phyloP scores from a whole-genome alignment of 345 rosid species.

The Anacardium occidentale region DNA sequence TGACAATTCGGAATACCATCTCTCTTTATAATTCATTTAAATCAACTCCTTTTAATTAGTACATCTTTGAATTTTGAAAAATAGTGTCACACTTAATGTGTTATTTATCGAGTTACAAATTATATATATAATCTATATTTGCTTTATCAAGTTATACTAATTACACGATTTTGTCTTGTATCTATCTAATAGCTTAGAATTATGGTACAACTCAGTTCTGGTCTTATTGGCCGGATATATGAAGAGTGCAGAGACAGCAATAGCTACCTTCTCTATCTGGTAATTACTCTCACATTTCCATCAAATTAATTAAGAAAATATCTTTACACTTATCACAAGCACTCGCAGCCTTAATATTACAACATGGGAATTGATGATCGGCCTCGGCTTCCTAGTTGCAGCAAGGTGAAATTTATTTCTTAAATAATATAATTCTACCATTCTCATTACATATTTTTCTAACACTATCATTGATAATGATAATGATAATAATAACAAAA shows the following conservation, averaged over 20 bases:
- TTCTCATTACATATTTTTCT: not conserved
- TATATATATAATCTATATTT: not conserved
- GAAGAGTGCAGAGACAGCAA: slow-evolving; percentile 25
- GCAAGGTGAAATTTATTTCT: slow-evolving; percentile 12
- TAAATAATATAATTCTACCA: not conserved
- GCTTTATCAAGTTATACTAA: not conserved
- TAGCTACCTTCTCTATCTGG: slow-evolving; percentile 34
- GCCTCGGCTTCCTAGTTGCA: slow-evolving; percentile 31
- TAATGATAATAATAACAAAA: too few species aligned
- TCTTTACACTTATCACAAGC: not conserved
- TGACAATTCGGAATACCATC: too few species aligned
- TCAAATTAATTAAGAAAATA: too few species aligned
- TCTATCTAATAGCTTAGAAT: slow-evolving; percentile 23
- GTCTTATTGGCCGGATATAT: slow-evolving; percentile 33
- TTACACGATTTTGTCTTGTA: not conserved
- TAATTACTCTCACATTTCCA: not conserved
- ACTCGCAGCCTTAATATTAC: slow-evolving; percentile 30
- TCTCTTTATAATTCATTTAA: too few species aligned
- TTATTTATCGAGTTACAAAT: too few species aligned
- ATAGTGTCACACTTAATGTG: too few species aligned
- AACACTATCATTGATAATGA: too few species aligned
- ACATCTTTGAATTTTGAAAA: too few species aligned
- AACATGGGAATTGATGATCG: slow-evolving; percentile 29
- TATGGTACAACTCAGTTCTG: slow-evolving; percentile 34
- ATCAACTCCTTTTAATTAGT: too few species aligned